Evolutionary conservation across 345 rosid species (phyloP).

Genomic region (Populus alba): DNA sequence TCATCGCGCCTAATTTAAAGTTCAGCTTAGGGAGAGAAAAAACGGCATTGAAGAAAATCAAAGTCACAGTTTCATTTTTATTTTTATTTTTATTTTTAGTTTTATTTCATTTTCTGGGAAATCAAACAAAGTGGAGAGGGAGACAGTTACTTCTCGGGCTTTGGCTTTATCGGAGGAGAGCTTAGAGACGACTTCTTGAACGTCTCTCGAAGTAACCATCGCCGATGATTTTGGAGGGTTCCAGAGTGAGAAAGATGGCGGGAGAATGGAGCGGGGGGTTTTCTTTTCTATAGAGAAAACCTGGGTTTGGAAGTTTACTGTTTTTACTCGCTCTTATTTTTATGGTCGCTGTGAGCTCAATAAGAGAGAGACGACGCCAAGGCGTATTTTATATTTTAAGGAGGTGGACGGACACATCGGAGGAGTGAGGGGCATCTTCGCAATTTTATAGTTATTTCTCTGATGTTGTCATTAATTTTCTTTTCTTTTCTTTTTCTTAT

Average conservation of each 20-base stretch:
- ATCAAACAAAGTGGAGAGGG: conserved; percentile 18
- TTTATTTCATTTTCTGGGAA: conserved; percentile 1
- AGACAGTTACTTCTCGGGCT: conserved; percentile 58
- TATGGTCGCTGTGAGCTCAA: no score
- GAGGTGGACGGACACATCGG: no score
- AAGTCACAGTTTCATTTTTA: no score
- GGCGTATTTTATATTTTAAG: no score
- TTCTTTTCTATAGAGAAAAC: neutral
- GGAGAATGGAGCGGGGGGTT: neutral
- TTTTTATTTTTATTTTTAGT: neutral
- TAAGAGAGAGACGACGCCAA: no score
- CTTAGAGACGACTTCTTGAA: conserved; percentile 76
- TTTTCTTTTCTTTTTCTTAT: no score
- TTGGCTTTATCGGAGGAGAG: conserved; percentile 93
- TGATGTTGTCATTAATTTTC: no score
- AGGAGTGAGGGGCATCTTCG: no score
- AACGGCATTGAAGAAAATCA: no score
- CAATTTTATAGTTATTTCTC: no score
- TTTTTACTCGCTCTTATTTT: no score
- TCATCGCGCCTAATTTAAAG: neutral
- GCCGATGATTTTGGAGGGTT: conserved; percentile 3
- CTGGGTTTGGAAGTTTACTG: no score
- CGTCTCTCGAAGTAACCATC: conserved; percentile 65
- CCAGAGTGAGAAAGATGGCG: conserved; percentile 2
- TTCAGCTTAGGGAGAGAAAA: neutral